Base-by-base conservation (phyloP, 768 basidiomycete genomes). In the Lactarius sanguifluus region DNA sequence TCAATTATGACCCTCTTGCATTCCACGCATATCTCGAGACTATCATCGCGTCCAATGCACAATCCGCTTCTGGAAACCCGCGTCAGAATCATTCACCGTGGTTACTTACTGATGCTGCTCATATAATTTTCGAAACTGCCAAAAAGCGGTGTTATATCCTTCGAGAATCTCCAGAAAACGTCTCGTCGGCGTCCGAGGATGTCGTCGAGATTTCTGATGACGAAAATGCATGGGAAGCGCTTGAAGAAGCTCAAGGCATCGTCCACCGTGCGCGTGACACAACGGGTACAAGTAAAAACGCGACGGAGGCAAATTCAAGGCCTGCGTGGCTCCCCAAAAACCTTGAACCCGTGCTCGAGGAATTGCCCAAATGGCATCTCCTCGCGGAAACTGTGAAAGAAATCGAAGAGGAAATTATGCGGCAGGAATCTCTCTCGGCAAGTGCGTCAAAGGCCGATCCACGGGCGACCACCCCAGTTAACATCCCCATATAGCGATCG, bases 21-120 rank as follows among this genome's bases (percentile, higher is more conserved):
- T 98, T 97, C 75, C 89, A 96, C 66, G 87, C 87, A 0, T 97
- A 95, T 76, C 85, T 98, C 54, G 96, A 98, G 75, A 91, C 91
- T 3, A 82, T 98, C 60, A 83, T 90, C 47, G 86, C 85, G 1
- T 86, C 89, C 20, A 85, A 85, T 69, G 78, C 84, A 0, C 77
- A 77, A 3, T 80, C 79, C 7, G 72, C 76, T 0, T 76, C 82
- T 3, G 90, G 91, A 12, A 79, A 78, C 20, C 73, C 80, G 18
- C 84, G 85, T 61, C 84, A 87, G 68, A 82, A 94, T 68, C 88
- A 88, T 64, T 89, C 88, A 3, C 91, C 90, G 3, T 94, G 94
- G 97, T 86, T 98, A 77, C 85, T 94, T 62, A 95, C 92, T 8
- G 94, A 97, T 68, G 89, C 94, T 0, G 96, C 96, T 12, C 87